Evolutionary conservation across 257 asterid species (phyloP), one percentile per base, ranked within the genome.

Genomic region (Ocimum tenuiflorum): DNA sequence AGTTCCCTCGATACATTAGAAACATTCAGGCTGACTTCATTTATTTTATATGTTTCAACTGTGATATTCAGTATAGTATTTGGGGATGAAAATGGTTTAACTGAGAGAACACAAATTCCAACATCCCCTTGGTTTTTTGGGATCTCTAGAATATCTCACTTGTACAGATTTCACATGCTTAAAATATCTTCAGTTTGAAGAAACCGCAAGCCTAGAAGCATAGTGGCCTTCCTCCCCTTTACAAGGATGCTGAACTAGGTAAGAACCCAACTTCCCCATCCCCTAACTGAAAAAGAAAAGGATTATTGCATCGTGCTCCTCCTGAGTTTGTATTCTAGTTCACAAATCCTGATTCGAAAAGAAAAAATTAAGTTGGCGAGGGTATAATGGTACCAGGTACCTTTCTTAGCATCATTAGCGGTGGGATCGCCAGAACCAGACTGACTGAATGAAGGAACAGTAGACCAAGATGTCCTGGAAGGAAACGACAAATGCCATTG

Each of bases 401-500:
- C 95, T 79, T 81, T 74, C 14, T 69, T 77, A 55, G 81, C 70
- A 63, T 66, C 81, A 68, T 70, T 72, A 55, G 76, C 80, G 31
- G 58, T 70, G 47, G 71, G 61, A 69, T 74, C 74, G 47, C 60
- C 81, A 48, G 92, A 63, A 54, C 77, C 80, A 68, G 88, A 65
- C 92, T 73, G 50, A 89, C 96, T 81, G 77, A 71, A 77, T 33
- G 88, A 47, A 71, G 95, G 86, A 39, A 85, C 70, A 60, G 89
- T 69, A 69, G 86, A 80, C 95, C 95, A 90, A 14, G 95, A 81
- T 73, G 78, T 79, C 86, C 97, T 86, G 95, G 77, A 78, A 67
- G 62, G 45, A 71, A 52, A 69, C 46, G 54, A 33, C 51, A 15
- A 31, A 27, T 55, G 8, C 23, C 52, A 15, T 38, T 42, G 27